These are phyloP conservation scores for Scenedesmus sp. DNA, from an alignment of 163 green algal species.

Conservation along the genomic window DNA sequence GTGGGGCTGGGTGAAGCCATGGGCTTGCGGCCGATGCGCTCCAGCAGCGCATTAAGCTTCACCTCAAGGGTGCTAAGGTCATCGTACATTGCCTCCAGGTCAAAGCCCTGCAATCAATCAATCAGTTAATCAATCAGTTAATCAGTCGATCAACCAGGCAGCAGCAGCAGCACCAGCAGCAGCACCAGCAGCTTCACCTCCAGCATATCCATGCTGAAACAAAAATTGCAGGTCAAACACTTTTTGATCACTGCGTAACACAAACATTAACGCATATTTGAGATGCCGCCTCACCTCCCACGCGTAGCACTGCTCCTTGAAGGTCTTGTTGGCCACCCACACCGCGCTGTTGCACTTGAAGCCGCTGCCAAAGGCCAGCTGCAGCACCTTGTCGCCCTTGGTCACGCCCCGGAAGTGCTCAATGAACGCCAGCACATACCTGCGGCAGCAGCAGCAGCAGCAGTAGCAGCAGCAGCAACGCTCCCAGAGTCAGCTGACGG, in stretches of 20 bases:
- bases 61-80: conserved; percentile 59
- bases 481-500: background rate
- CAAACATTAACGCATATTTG: background rate
- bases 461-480: background rate
- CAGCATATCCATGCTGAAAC: background rate
- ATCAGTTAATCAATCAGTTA: background rate
- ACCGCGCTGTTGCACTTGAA: conserved; percentile 99
- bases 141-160: background rate
- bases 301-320: conserved; percentile 55
- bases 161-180: background rate
- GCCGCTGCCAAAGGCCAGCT: conserved; percentile 86
- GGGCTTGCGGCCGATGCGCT: conserved; percentile 20
- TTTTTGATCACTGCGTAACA: background rate
- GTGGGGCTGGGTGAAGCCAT: background rate
- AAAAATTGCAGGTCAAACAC: background rate
- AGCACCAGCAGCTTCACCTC: background rate
- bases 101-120: conserved; percentile 56
- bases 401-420: conserved; percentile 64
- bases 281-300: conserved; percentile 54
- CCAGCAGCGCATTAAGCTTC: conserved; percentile 47
- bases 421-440: conserved; percentile 80
- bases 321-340: conserved; percentile 85
- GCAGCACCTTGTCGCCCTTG: conserved; percentile 85
- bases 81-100: conserved; percentile 66
- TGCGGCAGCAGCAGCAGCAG: background rate